These are phyloP conservation scores for Lipomyces chichibuensis DNA, from an alignment of 805 yeast species.

Conservation along the genomic window DNA sequence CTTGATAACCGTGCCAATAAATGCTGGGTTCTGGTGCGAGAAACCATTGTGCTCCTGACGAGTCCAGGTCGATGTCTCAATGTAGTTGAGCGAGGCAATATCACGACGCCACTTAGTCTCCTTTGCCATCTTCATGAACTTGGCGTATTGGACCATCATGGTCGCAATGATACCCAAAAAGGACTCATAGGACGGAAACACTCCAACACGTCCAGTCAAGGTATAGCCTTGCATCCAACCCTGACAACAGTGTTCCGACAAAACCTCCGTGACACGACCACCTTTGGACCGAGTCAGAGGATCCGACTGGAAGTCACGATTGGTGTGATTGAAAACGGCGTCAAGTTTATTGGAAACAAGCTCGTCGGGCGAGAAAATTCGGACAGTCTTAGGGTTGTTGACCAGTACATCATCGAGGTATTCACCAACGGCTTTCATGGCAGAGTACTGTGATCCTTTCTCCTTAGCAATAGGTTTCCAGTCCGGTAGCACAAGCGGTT, in stretches of 20 bases:
- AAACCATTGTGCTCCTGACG: conserved; percentile 39
- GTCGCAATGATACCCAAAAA: conserved; percentile 35
- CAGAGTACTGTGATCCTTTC: conserved; percentile 30
- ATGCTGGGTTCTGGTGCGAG: conserved; percentile 37
- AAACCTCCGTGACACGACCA: conserved; percentile 36
- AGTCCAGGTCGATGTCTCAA: conserved; percentile 36
- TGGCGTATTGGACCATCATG: conserved; percentile 37
- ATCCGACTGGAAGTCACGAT: conserved; percentile 33
- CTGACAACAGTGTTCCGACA: conserved; percentile 37
- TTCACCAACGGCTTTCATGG: conserved; percentile 31
- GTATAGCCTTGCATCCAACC: conserved; percentile 38
- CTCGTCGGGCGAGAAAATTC: conserved; percentile 37
- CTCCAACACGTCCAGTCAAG: conserved; percentile 36
- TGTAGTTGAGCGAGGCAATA: conserved; percentile 34
- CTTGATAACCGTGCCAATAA: conserved; percentile 34
- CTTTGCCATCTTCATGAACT: conserved; percentile 35
- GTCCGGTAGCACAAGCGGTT: conserved; percentile 32
- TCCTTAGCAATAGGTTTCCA: conserved; percentile 32
- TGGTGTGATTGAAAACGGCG: conserved; percentile 33
- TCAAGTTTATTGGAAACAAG: conserved; percentile 36
- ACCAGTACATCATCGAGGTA: conserved; percentile 30
- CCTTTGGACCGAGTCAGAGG: conserved; percentile 31
- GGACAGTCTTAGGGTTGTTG: conserved; percentile 26
- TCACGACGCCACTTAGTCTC: conserved; percentile 35
- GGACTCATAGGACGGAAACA: conserved; percentile 37